These are phyloP conservation scores for Coemansia sp. DNA, from an alignment of 192 early-diverging fungal species.

Conservation along the genomic window DNA sequence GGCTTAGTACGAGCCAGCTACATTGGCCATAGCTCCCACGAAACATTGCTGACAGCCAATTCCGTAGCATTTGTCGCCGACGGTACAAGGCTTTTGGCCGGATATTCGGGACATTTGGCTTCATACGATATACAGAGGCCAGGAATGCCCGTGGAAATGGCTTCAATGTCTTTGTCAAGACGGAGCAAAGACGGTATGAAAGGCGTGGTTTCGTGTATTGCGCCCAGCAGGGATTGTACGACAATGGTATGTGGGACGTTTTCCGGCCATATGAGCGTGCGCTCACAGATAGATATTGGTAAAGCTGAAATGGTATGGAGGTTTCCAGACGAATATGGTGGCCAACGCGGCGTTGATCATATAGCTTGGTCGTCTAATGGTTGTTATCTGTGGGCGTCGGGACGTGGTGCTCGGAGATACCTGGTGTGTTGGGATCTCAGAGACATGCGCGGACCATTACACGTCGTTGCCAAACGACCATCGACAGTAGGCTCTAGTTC, in stretches of 20 bases:
- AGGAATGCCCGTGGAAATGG: constrained; percentile 55
- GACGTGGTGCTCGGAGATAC: constrained; percentile 55
- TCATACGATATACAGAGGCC: constrained; percentile 70
- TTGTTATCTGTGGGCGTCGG: constrained; percentile 64
- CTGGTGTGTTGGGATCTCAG: constrained; percentile 82
- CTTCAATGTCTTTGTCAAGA: constrained; percentile 59
- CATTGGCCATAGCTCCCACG: constrained; percentile 63
- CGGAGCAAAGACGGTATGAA: constrained; percentile 74
- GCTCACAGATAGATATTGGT: constrained; percentile 51
- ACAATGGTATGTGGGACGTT: constrained; percentile 71
- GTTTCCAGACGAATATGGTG: constrained; percentile 48
- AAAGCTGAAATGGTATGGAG: constrained; percentile 17
- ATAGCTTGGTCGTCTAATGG: constrained; percentile 69
- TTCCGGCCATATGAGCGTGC: constrained; percentile 66
- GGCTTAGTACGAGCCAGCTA: constrained; percentile 66
- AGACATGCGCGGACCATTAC: constrained; percentile 65
- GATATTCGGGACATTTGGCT: constrained; percentile 66
- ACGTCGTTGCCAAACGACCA: constrained; percentile 23
- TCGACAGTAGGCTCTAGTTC: constrained; percentile 20
- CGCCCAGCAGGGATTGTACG: constrained; percentile 41
- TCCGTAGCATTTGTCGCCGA: constrained; percentile 68
- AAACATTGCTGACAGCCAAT: constrained; percentile 66
- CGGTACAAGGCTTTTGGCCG: constrained; percentile 67
- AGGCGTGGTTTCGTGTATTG: constrained; percentile 72
- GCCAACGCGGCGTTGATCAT: constrained; percentile 55